Evolutionary conservation across 1,284 basidiomycete species (phyloP), one percentile per base, ranked within the genome.

Genomic region (Boletus semigastroideus): DNA sequence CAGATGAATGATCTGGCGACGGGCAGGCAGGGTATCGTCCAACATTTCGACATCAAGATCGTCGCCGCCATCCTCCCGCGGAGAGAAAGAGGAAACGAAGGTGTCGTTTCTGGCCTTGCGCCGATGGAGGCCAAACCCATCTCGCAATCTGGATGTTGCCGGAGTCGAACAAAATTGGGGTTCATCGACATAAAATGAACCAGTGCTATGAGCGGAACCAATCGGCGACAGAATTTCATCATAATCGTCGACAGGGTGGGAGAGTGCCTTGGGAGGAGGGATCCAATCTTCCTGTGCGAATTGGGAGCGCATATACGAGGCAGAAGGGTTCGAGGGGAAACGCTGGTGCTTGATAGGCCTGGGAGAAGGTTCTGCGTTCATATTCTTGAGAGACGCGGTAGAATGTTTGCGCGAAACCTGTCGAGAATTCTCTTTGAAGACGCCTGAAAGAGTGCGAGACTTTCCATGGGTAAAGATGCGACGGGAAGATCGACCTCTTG

Each of bases 231-330:
- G 13, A 1, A 51, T 14, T 13, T 37, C 16, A 13, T 42, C 14
- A 11, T 42, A 8, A 33, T 33, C 42, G 14, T 44, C 19, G 33
- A 46, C 28, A 9, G 42, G 14, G 19, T 45, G 49, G 12, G 49
- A 46, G 28, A 50, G 12, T 30, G 40, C 19, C 25, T 54, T 52
- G 8, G 48, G 52, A 12, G 53, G 53, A 30, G 37, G 20, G n/a
- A 54, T 48, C 54, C 59, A 56, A 38, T 55, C 54, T 37, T 55
- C 43, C 25, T 46, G 55, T 30, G 38, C 10, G 31, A 52, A 33
- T 45, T 50, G 55, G 33, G 59, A 41, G 49, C 55, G 65, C 65
- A 70, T 70, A 65, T 67, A 67, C 13, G 63, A 51, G 16, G 55
- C 30, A 12, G 63, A 54, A 36, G 66, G 65, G 36, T 52, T 56